These are phyloP conservation scores for Chlorella sp. DNA, from an alignment of 139 green algal species.

Conservation along the genomic window DNA sequence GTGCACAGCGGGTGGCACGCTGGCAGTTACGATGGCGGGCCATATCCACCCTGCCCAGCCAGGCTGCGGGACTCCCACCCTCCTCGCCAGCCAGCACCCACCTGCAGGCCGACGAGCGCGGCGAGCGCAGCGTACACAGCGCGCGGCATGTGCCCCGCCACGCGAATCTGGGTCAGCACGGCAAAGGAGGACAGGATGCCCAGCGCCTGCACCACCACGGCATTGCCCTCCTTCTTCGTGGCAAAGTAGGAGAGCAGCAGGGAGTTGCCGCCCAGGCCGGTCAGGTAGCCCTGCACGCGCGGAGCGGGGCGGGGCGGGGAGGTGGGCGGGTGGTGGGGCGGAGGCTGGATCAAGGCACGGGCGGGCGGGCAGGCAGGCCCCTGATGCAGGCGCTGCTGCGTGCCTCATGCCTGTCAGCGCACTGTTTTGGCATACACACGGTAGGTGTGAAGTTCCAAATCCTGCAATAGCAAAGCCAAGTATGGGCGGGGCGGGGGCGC, in stretches of 20 bases:
- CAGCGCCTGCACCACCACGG: constrained; percentile 75
- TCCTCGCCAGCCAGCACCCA: not conserved
- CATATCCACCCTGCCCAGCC: not conserved
- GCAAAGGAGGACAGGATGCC: constrained; percentile 77
- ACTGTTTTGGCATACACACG: too few species aligned
- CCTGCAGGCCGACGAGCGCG: constrained; percentile 15
- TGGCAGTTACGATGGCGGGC: not conserved
- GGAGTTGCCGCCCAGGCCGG: constrained; percentile 74
- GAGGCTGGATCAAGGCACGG: too few species aligned
- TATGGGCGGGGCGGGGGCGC: not conserved
- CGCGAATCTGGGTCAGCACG: constrained; percentile 67
- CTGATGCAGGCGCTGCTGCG: not conserved
- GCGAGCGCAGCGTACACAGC: constrained; percentile 19
- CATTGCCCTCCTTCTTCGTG: constrained; percentile 65
- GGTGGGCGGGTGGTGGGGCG: not conserved
- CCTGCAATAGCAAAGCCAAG: too few species aligned
- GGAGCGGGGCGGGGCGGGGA: not conserved
- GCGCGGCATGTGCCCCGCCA: constrained; percentile 45
- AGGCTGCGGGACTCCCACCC: not conserved
- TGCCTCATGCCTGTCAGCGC: too few species aligned
- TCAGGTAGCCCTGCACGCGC: constrained; percentile 30
- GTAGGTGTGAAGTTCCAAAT: too few species aligned
- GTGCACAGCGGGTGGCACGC: too few species aligned
- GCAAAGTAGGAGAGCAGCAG: constrained; percentile 84
- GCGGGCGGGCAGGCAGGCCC: too few species aligned